These are phyloP conservation scores for Boletus tomentosulus DNA, from an alignment of 768 basidiomycete genomes.

Conservation along the genomic window DNA sequence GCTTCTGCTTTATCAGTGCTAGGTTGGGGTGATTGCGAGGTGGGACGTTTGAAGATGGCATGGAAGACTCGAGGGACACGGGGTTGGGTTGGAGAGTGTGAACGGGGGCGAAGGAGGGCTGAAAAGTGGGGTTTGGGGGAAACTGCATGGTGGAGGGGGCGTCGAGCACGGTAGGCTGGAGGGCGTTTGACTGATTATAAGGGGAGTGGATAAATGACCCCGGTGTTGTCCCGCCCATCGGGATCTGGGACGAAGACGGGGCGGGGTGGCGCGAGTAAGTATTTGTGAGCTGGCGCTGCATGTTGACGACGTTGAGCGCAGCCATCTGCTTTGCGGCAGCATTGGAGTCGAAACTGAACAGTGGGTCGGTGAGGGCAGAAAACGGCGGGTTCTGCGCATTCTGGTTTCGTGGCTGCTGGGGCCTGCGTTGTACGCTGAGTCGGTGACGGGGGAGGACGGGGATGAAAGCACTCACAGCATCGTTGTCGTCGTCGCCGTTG, in stretches of 20 bases:
- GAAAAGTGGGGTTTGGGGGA: slow-evolving; percentile 41
- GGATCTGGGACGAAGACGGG: slow-evolving; percentile 33
- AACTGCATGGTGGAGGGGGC: slow-evolving; percentile 39
- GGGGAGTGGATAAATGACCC: slow-evolving; percentile 51
- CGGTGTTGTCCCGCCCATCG: slow-evolving; percentile 58
- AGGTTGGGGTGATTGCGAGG: slow-evolving; percentile 34
- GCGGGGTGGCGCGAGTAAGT: slow-evolving; percentile 45
- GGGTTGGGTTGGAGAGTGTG: slow-evolving; percentile 30
- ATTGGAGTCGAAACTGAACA: slow-evolving; percentile 59
- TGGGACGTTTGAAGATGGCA: slow-evolving; percentile 36
- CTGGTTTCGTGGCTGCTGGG: slow-evolving; percentile 34
- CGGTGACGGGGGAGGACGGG: not conserved
- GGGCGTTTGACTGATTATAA: slow-evolving; percentile 27
- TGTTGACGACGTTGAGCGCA: slow-evolving; percentile 59
- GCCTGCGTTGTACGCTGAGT: slow-evolving; percentile 31
- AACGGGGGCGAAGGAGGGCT: slow-evolving; percentile 41
- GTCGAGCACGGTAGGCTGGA: slow-evolving; percentile 40
- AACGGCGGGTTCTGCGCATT: slow-evolving; percentile 18
- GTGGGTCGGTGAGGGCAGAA: slow-evolving; percentile 30
- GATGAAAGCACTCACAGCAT: slow-evolving; percentile 32
- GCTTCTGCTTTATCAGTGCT: slow-evolving; percentile 47
- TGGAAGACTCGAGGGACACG: slow-evolving; percentile 45
- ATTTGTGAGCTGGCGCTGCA: slow-evolving; percentile 48
- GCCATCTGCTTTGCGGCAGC: slow-evolving; percentile 79
- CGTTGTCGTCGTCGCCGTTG: slow-evolving; percentile 17